Evolutionary conservation across 2,329 filamentous ascomycete species (phyloP).

Genomic region (Zymoseptoria crescenta): DNA sequence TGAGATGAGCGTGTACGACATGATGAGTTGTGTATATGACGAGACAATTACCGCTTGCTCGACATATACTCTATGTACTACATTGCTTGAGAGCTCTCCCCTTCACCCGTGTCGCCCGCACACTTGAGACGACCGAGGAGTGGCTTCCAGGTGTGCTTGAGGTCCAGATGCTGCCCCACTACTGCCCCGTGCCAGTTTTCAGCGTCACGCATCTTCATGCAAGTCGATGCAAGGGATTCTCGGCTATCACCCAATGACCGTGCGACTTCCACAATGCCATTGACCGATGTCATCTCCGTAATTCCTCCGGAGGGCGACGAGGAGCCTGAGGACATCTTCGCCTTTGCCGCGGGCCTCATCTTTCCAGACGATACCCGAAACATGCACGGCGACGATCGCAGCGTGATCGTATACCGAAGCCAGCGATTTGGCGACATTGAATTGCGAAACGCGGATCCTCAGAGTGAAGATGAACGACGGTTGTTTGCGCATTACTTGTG

Average conservation of each 20-base stretch:
- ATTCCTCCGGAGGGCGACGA: constrained; percentile 17
- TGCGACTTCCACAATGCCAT: not conserved
- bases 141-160: not conserved
- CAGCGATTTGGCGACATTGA: constrained; percentile 32
- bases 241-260: not conserved
- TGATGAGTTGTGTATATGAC: not conserved
- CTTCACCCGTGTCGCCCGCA: constrained; percentile 8
- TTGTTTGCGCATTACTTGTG: constrained; percentile 68
- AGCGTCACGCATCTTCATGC: not conserved
- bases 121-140: not conserved
- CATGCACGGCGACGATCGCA: constrained; percentile 56
- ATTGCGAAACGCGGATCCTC: constrained; percentile 38
- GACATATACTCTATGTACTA: not conserved
- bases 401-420: constrained; percentile 50
- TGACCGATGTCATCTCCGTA: constrained; percentile 25
- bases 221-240: not conserved
- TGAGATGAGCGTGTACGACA: constrained; percentile 25
- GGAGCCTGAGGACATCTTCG: constrained; percentile 41
- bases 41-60: not conserved
- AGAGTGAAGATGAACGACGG: constrained; percentile 46
- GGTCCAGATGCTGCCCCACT: not conserved
- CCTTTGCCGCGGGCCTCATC: constrained; percentile 52
- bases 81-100: not conserved
- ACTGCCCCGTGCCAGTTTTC: not conserved
- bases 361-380: constrained; percentile 61